phyloP scores from a whole-genome alignment of 768 basidiomycete genomes.

The Lentinula edodes region DNA sequence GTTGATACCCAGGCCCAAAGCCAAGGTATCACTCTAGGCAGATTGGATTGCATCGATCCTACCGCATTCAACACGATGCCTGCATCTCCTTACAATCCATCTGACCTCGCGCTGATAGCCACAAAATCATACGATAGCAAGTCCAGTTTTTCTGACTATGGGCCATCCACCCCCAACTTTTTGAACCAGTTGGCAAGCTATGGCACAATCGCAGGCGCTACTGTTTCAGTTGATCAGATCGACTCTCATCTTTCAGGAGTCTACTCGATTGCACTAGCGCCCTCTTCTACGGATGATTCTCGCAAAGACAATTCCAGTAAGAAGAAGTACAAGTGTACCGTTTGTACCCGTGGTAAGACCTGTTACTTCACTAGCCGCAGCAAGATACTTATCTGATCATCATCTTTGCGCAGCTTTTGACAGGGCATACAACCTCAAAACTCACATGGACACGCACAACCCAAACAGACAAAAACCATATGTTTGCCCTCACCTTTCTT shows the following conservation, averaged over 20 bases:
- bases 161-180: constrained; percentile 44
- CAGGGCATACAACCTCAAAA: constrained; percentile 4
- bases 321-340: constrained; percentile 73
- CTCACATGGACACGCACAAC: constrained; percentile 71
- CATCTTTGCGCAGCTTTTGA: constrained; percentile 8
- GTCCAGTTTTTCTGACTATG: constrained; percentile 65
- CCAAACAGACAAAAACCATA: constrained; percentile 88
- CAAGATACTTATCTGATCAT: not conserved
- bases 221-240: constrained; percentile 53
- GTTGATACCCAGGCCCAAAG: constrained; percentile 37
- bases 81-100: constrained; percentile 48
- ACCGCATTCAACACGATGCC: constrained; percentile 52
- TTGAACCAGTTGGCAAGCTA: constrained; percentile 46
- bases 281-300: constrained; percentile 28
- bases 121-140: constrained; percentile 35
- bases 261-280: constrained; percentile 37
- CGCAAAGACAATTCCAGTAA: constrained; percentile 61
- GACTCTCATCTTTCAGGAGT: constrained; percentile 42
- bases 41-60: constrained; percentile 27
- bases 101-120: constrained; percentile 21
- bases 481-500: constrained; percentile 78
- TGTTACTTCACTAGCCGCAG: constrained; percentile 4
- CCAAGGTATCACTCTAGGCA: constrained; percentile 12
- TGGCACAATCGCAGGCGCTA: constrained; percentile 18
- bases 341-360: constrained; percentile 63